phyloP scores from a whole-genome alignment of 192 early-diverging fungal species.

The Spinellus fusiger region DNA sequence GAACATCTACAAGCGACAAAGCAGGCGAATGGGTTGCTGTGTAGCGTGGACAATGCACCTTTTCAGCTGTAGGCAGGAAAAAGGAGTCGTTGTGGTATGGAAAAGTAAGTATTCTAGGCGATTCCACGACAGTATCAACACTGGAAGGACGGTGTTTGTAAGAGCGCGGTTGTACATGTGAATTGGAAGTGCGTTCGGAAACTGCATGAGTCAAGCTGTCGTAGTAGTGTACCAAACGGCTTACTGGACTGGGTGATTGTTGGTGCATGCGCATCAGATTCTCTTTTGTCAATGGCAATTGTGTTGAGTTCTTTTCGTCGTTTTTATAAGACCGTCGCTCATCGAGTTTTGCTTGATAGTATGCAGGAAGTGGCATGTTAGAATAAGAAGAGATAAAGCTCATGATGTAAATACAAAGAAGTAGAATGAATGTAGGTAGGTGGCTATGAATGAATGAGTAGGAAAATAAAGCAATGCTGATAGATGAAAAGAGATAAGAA shows the following conservation, averaged over 20 bases:
- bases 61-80: constrained; percentile 13
- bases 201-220: not conserved
- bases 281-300: not conserved
- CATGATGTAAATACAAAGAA: too few species aligned
- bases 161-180: not conserved
- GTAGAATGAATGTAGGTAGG: too few species aligned
- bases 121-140: constrained; percentile 1
- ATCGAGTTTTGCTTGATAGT: too few species aligned
- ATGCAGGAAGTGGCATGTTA: too few species aligned
- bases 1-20: not conserved
- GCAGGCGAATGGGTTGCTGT: not conserved
- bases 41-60: not conserved
- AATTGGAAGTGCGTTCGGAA: not conserved
- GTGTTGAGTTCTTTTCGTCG: too few species aligned
- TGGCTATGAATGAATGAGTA: too few species aligned
- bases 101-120: constrained; percentile 9
- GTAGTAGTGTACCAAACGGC: not conserved
- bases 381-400: too few species aligned
- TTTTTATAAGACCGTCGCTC: too few species aligned
- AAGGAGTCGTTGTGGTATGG: constrained; percentile 18
- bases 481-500: too few species aligned
- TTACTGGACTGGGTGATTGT: not conserved
- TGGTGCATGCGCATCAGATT: not conserved
- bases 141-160: not conserved
- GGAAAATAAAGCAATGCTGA: too few species aligned